A percentile compares a stretch with the other conserved stretches of the same genome.
phyloP scores from a whole-genome alignment of 1,139 yeast species.

The Pichia kudriavzevii region DNA sequence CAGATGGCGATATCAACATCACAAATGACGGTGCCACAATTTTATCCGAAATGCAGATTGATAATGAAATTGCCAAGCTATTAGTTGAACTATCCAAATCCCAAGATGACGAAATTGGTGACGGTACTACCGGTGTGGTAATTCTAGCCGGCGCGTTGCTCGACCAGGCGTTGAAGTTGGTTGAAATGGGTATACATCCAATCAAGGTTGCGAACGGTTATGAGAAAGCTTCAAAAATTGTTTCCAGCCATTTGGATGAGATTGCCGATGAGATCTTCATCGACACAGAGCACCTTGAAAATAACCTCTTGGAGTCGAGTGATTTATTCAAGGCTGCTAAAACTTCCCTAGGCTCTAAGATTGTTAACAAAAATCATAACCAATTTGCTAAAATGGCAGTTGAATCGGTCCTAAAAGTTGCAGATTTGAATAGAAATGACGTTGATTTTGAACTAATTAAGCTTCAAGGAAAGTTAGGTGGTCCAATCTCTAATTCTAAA shows the following conservation, averaged over 20 bases:
- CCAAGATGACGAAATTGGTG: conserved; percentile 98
- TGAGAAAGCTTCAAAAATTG: conserved; percentile 93
- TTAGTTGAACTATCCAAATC: conserved; percentile 90
- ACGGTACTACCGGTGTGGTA: conserved; percentile 98
- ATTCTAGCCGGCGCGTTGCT: conserved; percentile 90
- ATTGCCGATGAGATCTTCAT: conserved; percentile 57
- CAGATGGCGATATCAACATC: conserved; percentile 96
- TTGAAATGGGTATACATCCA: conserved; percentile 96
- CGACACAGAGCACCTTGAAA: conserved; percentile 34
- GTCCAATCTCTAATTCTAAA: conserved; percentile 76
- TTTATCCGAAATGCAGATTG: conserved; percentile 90
- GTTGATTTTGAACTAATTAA: conserved; percentile 95
- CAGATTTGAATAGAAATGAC: conserved; percentile 85
- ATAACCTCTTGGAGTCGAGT: conserved; percentile 40
- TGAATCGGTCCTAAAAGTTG: conserved; percentile 88
- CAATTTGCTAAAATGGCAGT: conserved; percentile 96
- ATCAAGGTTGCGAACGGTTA: conserved; percentile 95
- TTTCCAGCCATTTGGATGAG: conserved; percentile 65
- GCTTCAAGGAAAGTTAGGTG: conserved; percentile 94
- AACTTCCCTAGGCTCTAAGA: conserved; percentile 91
- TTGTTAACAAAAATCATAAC: conserved; percentile 89
- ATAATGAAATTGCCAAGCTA: conserved; percentile 91
- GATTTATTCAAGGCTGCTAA: conserved; percentile 83
- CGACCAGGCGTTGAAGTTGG: conserved; percentile 89
- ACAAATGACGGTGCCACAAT: conserved; percentile 99